Conservation (phyloP, 1,284 basidiomycete species). For the Ustilago hordei region DNA sequence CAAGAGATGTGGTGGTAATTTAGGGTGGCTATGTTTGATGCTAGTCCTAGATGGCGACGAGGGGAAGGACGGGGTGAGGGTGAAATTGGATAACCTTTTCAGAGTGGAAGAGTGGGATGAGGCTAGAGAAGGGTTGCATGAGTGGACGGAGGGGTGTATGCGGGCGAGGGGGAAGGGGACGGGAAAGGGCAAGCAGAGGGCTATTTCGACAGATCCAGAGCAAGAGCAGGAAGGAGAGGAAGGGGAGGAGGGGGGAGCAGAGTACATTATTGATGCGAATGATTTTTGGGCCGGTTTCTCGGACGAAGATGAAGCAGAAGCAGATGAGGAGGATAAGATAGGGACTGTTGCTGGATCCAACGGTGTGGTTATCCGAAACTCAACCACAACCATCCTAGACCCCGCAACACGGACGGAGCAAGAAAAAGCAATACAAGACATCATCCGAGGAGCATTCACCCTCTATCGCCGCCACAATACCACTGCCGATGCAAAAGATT, state of each 20-base stretch:
- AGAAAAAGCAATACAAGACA: constrained; percentile 32
- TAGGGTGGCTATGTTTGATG: constrained; percentile 11
- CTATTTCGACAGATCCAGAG: not conserved
- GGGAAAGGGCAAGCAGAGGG: not conserved
- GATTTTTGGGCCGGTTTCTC: constrained; percentile 50
- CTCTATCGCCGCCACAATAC: constrained; percentile 10
- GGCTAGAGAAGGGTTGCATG: constrained; percentile 3
- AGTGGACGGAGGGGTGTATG: constrained; percentile 3
- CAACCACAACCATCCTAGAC: not conserved
- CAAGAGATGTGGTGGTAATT: not conserved
- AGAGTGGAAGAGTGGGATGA: not conserved
- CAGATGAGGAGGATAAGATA: not conserved
- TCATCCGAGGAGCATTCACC: constrained; percentile 28
- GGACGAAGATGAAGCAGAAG: constrained; percentile 23
- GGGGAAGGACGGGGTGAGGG: not conserved
- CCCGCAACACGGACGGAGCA: not conserved
- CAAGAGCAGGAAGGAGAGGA: not conserved
- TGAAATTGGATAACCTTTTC: constrained; percentile 37
- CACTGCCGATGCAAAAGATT: not conserved
- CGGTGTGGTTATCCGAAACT: not conserved
- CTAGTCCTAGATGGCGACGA: not conserved
- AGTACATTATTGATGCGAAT: constrained; percentile 46
- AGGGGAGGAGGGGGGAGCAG: constrained; percentile 13
- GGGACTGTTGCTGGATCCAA: no score
- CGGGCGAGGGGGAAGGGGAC: not conserved